Evolutionary conservation across 768 basidiomycete genomes (phyloP).

Genomic region (Serpula lacrymans): DNA sequence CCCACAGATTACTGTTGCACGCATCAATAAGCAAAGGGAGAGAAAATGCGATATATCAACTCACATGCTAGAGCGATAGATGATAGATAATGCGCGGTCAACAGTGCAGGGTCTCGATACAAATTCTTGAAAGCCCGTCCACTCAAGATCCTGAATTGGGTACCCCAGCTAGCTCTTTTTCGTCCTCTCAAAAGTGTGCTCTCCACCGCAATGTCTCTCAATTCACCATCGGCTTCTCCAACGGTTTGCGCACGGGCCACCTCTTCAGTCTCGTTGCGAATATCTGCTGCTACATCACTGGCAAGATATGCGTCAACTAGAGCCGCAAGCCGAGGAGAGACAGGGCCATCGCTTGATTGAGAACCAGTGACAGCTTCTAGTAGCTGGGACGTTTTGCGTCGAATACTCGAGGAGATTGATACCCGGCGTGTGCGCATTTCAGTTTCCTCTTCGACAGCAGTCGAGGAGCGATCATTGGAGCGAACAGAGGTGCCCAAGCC

Average conservation of each 20-base stretch:
- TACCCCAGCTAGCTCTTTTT: conserved; percentile 80
- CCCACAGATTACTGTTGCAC: conserved; percentile 75
- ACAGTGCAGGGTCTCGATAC: conserved; percentile 89
- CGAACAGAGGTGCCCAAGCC: conserved; percentile 45
- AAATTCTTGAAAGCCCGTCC: conserved; percentile 98
- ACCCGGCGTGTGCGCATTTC: conserved; percentile 47
- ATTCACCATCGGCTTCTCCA: conserved; percentile 33
- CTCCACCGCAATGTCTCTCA: conserved; percentile 69
- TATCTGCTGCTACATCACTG: conserved; percentile 61
- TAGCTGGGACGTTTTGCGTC: conserved; percentile 71
- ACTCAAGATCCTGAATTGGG: conserved; percentile 92
- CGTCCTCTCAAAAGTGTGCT: conserved; percentile 64
- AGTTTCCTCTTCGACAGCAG: conserved; percentile 40
- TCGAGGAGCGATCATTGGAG: conserved; percentile 32
- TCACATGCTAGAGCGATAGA: conserved; percentile 80
- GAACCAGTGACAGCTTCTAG: conserved; percentile 51
- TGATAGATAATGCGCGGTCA: conserved; percentile 87
- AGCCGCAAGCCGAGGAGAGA: conserved; percentile 58
- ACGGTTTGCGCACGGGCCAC: conserved; percentile 22
- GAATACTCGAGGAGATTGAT: conserved; percentile 53
- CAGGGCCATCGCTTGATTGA: conserved; percentile 23
- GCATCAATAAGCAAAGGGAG: conserved; percentile 2
- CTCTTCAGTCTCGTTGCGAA: conserved; percentile 60
- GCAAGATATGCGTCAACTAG: conserved; percentile 71
- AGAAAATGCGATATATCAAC: conserved; percentile 24